A percentile compares a stretch with the other conserved stretches of the same genome.
Evolutionary conservation across 2,329 filamentous ascomycete species (phyloP).

Genomic region (Chrysoporthe cubensis): DNA sequence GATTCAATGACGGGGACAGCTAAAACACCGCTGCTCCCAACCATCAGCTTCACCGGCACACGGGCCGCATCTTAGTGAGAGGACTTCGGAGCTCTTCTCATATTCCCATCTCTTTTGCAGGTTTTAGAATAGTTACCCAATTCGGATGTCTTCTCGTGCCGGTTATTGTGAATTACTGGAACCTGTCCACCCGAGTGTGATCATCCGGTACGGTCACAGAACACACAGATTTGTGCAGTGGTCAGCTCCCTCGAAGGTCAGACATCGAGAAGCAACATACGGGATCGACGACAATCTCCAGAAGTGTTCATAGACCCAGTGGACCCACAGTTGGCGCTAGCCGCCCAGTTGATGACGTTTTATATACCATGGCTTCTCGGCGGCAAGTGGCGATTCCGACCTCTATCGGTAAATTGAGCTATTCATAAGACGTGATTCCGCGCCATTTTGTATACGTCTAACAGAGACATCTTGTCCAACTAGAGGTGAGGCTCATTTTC

Average conservation of each 20-base stretch:
- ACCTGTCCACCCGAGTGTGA: background rate
- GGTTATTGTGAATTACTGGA: background rate
- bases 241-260: background rate
- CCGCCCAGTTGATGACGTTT: background rate
- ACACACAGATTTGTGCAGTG: background rate
- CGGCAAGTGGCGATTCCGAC: background rate
- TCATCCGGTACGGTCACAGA: background rate
- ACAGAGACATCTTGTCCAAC: no score
- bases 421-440: no score
- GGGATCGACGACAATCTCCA: background rate
- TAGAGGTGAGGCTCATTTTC: no score
- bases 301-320: background rate
- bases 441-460: no score
- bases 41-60: slow-evolving; percentile 15
- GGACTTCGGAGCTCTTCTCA: background rate
- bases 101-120: background rate
- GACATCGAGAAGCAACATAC: background rate
- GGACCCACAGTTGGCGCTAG: background rate
- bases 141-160: background rate
- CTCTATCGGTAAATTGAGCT: background rate
- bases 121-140: background rate
- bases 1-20: slow-evolving; percentile 17
- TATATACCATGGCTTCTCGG: background rate
- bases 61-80: background rate
- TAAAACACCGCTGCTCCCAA: slow-evolving; percentile 20